These are phyloP conservation scores for Globisporangium barbulae DNA, from an alignment of 352 stramenopile genomes.

Conservation along the genomic window DNA sequence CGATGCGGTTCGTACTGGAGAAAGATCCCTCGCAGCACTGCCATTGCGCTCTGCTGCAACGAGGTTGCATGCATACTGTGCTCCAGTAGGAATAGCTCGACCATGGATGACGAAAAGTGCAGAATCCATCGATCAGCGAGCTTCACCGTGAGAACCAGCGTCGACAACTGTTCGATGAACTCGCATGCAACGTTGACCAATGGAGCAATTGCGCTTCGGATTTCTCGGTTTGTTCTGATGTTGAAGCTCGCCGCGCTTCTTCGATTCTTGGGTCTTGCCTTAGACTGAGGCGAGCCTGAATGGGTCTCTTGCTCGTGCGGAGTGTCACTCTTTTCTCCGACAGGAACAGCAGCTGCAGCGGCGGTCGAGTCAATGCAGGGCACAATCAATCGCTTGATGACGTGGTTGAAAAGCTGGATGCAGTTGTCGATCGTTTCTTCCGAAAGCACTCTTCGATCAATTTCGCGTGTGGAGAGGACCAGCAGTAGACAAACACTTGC, in stretches of 20 bases:
- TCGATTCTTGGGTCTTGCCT: not conserved
- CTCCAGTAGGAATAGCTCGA: constrained; percentile 69
- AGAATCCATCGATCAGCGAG: constrained; percentile 77
- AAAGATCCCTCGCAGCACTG: constrained; percentile 64
- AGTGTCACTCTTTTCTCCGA: constrained; percentile 12
- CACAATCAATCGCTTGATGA: constrained; percentile 54
- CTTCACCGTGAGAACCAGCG: constrained; percentile 58
- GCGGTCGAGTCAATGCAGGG: constrained; percentile 65
- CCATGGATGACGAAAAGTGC: constrained; percentile 64
- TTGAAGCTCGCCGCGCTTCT: constrained; percentile 30
- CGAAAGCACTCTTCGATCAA: constrained; percentile 69
- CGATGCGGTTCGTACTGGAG: constrained; percentile 61
- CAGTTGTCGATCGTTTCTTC: constrained; percentile 86
- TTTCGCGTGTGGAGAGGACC: constrained; percentile 61
- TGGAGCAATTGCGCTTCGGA: constrained; percentile 51
- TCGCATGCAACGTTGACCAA: constrained; percentile 63
- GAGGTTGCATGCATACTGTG: constrained; percentile 48
- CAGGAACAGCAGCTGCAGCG: constrained; percentile 24
- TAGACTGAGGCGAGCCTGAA: constrained; percentile 1
- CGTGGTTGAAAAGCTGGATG: constrained; percentile 57
- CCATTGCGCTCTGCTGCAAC: constrained; percentile 61
- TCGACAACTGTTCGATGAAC: constrained; percentile 68
- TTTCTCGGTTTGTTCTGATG: constrained; percentile 45
- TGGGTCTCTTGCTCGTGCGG: constrained; percentile 1
- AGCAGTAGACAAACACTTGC: constrained; percentile 69